phyloP scores from a whole-genome alignment of 495 filamentous ascomycete species.

The Ascobolus immersus region DNA sequence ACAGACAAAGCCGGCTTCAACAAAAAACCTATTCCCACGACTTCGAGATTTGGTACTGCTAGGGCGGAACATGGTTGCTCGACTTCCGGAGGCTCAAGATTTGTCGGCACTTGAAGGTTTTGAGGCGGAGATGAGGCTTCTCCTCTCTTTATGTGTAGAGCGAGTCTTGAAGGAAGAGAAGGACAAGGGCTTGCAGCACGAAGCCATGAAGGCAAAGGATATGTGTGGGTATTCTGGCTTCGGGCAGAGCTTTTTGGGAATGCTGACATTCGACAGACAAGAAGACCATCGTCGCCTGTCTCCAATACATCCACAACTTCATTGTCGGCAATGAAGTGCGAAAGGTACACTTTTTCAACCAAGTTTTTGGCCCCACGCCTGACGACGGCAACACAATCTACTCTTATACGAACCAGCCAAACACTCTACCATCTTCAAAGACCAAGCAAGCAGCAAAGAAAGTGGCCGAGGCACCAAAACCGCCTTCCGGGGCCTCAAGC shows the following conservation, averaged over 20 bases:
- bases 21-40: constrained; percentile 19
- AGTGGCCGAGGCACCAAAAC: constrained; percentile 2
- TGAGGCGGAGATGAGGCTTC: constrained; percentile 38
- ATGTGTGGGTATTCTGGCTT: too few species aligned
- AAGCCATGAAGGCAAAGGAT: too few species aligned
- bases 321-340: constrained; percentile 47
- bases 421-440: neutral
- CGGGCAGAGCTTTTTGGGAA: too few species aligned
- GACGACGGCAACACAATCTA: constrained; percentile 24
- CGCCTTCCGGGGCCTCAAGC: constrained; percentile 10
- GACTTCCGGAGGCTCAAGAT: constrained; percentile 41
- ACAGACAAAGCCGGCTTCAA: constrained; percentile 23
- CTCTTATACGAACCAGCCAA: too few species aligned
- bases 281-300: constrained; percentile 42
- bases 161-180: too few species aligned
- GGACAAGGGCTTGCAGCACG: too few species aligned
- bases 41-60: constrained; percentile 38
- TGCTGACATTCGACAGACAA: constrained; percentile 26
- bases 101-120: constrained; percentile 37
- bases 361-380: constrained; percentile 42
- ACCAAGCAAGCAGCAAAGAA: neutral
- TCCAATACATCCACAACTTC: constrained; percentile 53
- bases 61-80: constrained; percentile 40
- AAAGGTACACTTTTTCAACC: constrained; percentile 52
- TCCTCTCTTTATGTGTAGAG: constrained; percentile 47